These are phyloP conservation scores for Geranium brycei DNA, from an alignment of 345 rosid genomes.

Conservation along the genomic window DNA sequence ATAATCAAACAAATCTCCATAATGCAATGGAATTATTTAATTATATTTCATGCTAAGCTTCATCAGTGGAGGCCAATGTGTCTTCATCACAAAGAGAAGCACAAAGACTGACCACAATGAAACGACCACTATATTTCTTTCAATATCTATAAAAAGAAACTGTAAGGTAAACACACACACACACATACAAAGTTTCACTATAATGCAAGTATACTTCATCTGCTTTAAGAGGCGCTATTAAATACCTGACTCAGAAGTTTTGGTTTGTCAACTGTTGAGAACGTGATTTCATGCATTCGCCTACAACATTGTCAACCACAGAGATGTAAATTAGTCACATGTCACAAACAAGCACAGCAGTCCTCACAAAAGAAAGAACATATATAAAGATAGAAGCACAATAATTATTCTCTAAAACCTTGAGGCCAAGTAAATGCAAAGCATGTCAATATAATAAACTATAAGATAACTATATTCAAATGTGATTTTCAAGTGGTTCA, in stretches of 20 bases:
- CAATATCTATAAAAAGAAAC: not conserved
- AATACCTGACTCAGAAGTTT: slow-evolving; percentile 56
- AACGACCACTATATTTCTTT: not conserved
- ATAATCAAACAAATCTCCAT: not conserved
- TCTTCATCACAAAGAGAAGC: not conserved
- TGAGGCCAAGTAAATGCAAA: too few species aligned
- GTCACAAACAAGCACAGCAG: too few species aligned
- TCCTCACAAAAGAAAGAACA: not conserved
- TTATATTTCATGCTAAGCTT: not conserved
- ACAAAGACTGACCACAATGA: not conserved
- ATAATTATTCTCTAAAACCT: too few species aligned
- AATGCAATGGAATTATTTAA: too few species aligned
- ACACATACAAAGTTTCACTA: slow-evolving; percentile 4
- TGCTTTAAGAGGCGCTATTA: not conserved
- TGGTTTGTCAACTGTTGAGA: slow-evolving; percentile 54
- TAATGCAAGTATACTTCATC: not conserved
- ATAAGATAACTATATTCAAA: not conserved
- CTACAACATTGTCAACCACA: slow-evolving; percentile 19
- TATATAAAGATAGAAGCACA: not conserved
- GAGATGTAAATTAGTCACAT: slow-evolving; percentile 2
- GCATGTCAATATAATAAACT: not conserved
- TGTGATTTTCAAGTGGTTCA: not conserved
- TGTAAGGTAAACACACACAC: too few species aligned
- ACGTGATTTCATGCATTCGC: slow-evolving; percentile 60
- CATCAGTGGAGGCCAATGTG: not conserved